Conservation (phyloP, 139 green algal species). For the Chlamydomonas eustigma region DNA sequence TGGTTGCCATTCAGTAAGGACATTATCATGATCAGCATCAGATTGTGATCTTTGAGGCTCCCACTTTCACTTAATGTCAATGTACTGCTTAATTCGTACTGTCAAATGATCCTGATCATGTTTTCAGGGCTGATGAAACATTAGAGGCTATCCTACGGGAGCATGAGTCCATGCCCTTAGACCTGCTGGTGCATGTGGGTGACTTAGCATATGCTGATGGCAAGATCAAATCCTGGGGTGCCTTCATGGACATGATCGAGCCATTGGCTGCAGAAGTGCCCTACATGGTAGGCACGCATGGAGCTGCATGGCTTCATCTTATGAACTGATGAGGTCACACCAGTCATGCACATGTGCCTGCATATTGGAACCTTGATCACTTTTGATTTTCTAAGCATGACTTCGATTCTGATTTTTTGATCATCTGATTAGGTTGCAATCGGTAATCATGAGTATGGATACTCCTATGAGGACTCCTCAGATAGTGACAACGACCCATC, state of each 20-base stretch:
- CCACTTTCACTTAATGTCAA: no score
- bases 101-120: no score
- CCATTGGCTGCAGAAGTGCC: constrained; percentile 51
- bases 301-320: no score
- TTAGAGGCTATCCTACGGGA: not conserved
- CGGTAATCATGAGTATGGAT: constrained; percentile 72
- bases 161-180: not conserved
- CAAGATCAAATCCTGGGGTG: constrained; percentile 57
- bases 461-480: not conserved
- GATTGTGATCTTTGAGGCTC: no score
- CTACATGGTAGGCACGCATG: constrained; percentile 75
- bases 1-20: no score
- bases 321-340: no score
- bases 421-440: constrained; percentile 20
- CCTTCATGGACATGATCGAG: constrained; percentile 70
- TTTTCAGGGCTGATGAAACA: not conserved
- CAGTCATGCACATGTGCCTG: no score
- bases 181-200: constrained; percentile 8
- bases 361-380: no score
- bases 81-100: no score
- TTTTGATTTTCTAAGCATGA: no score
- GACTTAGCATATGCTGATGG: constrained; percentile 7
- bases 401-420: not conserved
- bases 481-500: constrained; percentile 37
- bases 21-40: no score